Evolutionary conservation across 352 stramenopile species (phyloP).

Genomic region (Pythium phragmitis): DNA sequence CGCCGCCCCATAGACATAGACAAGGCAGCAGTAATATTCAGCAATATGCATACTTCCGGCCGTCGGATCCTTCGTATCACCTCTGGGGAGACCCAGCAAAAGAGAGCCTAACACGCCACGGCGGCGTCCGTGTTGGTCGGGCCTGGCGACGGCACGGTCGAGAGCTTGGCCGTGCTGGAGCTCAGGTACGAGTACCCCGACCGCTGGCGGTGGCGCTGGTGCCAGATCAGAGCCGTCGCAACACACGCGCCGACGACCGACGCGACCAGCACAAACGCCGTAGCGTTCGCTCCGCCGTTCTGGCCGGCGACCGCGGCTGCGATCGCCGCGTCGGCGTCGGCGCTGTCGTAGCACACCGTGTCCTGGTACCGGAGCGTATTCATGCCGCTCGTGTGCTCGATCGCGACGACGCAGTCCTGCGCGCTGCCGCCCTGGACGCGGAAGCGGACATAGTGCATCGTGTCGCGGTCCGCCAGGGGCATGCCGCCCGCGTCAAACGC

Average conservation of each 20-base stretch:
- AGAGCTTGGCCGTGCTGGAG: slow-evolving; percentile 44
- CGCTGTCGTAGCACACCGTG: slow-evolving; percentile 45
- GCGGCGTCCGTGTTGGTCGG: slow-evolving; percentile 31
- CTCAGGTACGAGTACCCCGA: slow-evolving; percentile 64
- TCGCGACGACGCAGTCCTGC: slow-evolving; percentile 54
- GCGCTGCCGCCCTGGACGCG: slow-evolving; percentile 33
- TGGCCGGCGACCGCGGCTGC: slow-evolving; percentile 6
- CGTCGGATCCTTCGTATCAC: too few relatives aligned
- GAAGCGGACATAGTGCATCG: slow-evolving; percentile 58
- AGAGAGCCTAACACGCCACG: slow-evolving; percentile 34
- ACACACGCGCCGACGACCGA: slow-evolving; percentile 35
- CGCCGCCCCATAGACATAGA: background rate
- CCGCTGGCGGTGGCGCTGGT: slow-evolving; percentile 47
- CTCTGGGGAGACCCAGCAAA: too few relatives aligned
- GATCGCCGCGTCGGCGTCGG: slow-evolving; percentile 21
- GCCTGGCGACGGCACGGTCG: slow-evolving; percentile 30
- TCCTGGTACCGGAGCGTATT: slow-evolving; percentile 61
- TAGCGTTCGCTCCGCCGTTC: slow-evolving; percentile 32
- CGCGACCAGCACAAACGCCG: slow-evolving; percentile 38
- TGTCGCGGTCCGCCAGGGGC: slow-evolving; percentile 20
- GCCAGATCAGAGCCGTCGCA: slow-evolving; percentile 37
- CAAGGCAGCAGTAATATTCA: background rate
- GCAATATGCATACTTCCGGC: too few relatives aligned
- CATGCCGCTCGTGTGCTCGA: slow-evolving; percentile 41
- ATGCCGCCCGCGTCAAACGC: slow-evolving; percentile 26